Evolutionary conservation across 352 stramenopile species (phyloP).

Genomic region (Phytophthora litchii): DNA sequence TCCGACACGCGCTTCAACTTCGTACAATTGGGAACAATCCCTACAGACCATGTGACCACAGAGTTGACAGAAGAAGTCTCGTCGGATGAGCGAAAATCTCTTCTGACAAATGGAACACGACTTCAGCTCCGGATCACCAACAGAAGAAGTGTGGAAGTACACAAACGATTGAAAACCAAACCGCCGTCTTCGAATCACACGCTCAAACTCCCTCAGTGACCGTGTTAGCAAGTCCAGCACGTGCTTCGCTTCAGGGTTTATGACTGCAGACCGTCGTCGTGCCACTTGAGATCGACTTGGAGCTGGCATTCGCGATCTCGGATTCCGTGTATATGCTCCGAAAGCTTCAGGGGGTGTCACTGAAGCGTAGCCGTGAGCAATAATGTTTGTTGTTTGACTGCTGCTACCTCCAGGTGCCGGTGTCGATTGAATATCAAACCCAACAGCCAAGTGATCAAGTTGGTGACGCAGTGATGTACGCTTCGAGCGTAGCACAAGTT

Average conservation of each 20-base stretch:
- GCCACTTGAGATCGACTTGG: constrained; percentile 30
- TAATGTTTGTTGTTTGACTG: constrained; percentile 43
- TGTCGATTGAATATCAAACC: constrained; percentile 55
- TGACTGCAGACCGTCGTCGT: constrained; percentile 35
- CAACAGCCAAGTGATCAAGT: constrained; percentile 62
- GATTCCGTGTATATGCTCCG: constrained; percentile 17
- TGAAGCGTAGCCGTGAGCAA: constrained; percentile 58
- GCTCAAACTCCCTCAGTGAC: constrained; percentile 56
- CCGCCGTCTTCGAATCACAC: constrained; percentile 58
- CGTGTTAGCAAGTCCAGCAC: constrained; percentile 52
- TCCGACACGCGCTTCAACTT: constrained; percentile 52
- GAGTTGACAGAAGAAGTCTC: constrained; percentile 57
- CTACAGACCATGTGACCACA: constrained; percentile 50
- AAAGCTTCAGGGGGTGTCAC: constrained; percentile 41
- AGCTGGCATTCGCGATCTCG: constrained; percentile 1
- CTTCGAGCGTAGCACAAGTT: constrained; percentile 46
- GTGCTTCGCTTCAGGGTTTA: constrained; percentile 63
- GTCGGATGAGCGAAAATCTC: constrained; percentile 44
- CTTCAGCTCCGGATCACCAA: constrained; percentile 13
- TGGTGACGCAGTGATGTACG: constrained; percentile 52
- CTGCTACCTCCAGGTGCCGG: constrained; percentile 31
- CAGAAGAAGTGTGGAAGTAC: constrained; percentile 39
- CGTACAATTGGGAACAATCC: constrained; percentile 52
- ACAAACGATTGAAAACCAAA: constrained; percentile 72
- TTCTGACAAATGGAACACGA: constrained; percentile 49